Evolutionary conservation across 768 basidiomycete genomes (phyloP).

Genomic region (Coprinellus aureogranulatus): DNA sequence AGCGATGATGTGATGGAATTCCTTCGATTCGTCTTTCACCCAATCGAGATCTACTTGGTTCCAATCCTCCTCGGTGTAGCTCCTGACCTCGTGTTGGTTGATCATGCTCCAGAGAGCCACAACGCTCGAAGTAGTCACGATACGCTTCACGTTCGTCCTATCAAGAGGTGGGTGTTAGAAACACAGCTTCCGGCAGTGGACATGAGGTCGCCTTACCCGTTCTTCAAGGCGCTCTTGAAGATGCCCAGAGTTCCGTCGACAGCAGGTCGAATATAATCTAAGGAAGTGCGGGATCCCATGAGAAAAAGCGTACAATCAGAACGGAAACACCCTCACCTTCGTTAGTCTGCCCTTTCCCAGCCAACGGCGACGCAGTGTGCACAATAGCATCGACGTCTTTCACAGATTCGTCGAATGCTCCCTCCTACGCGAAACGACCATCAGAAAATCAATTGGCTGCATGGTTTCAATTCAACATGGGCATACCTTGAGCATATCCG

Average conservation of each 20-base stretch:
- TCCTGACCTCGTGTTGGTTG: constrained; percentile 16
- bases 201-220: constrained; percentile 33
- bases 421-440: constrained; percentile 34
- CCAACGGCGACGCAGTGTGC: constrained; percentile 66
- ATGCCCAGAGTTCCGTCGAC: constrained; percentile 66
- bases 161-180: not conserved
- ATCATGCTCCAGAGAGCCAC: constrained; percentile 39
- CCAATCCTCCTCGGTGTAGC: constrained; percentile 57
- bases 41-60: constrained; percentile 45
- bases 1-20: constrained; percentile 35
- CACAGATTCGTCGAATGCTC: constrained; percentile 77
- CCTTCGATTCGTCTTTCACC: constrained; percentile 48
- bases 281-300: not conserved
- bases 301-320: not conserved
- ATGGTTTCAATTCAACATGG: not conserved
- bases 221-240: constrained; percentile 53
- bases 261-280: constrained; percentile 68
- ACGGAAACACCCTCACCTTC: constrained; percentile 20
- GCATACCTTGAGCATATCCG: not conserved
- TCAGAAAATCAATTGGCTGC: not conserved
- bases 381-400: constrained; percentile 69
- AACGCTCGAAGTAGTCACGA: constrained; percentile 65
- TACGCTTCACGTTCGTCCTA: constrained; percentile 52
- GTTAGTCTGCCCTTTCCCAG: constrained; percentile 41
- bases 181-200: not conserved